Evolutionary conservation across 345 rosid genomes (phyloP), one percentile per base, ranked within the genome.

Genomic region (Dimocarpus longan): DNA sequence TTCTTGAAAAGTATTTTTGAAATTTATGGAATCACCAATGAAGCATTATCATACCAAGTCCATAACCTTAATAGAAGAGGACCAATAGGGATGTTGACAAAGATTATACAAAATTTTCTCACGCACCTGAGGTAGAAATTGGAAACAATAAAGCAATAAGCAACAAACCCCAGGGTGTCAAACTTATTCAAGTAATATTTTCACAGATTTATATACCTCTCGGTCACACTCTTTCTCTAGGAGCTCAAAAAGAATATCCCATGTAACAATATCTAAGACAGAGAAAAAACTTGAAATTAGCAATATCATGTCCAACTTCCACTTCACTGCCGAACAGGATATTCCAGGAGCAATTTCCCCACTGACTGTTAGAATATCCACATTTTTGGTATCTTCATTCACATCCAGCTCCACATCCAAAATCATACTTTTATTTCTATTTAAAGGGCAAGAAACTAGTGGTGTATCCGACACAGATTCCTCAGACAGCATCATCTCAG

Each of bases 281-380:
- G 89, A 81, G 86, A 86, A 87, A 83, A 93, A 92, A 82, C 86
- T 80, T 81, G 98, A 90, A 75, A 93, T 87, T 37, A 93, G 87
- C 70, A 95, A 87, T 67, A 93, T 77, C 90, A 95, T 89, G 57
- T 90, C 92, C 91, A 90, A 71, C 91, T 93, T 95, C 97, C 98
- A 92, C 80, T 82, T 85, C 63, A 79, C 78, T 24, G 82, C 62
- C 52, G 94, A 91, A 84, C 85, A 88, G 18, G 90, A 79, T 24
- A 82, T 60, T 67, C 89, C 74, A 24, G 82, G 28, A 70, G 84
- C 79, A 84, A 82, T 76, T 76, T 83, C 87, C 48, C 93, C 95
- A 72, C 87, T 82, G 62, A 82, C 87, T 64, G 87, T 74, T 66
- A 86, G 71, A 56, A 87, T 81, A 81, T 90, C 91, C 15, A 86